Evolutionary conservation across 371 early-diverging fungal genomes (phyloP).

Genomic region (Rhizopus arrhizus): DNA sequence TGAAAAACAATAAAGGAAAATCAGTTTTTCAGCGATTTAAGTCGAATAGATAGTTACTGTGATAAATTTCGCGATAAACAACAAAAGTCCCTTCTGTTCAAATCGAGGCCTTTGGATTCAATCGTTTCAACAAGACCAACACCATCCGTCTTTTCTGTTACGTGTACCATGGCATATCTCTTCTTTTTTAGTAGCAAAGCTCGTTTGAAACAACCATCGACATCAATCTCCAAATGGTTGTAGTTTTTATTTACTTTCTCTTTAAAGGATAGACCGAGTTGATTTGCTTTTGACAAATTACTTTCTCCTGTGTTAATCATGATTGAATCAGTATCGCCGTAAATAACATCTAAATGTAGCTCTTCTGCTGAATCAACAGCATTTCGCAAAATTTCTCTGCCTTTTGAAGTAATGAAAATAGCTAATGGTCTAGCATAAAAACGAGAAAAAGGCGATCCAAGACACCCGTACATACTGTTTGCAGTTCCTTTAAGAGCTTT

Average conservation of each 20-base stretch:
- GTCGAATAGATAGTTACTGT: conserved; percentile 41
- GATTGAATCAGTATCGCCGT: conserved; percentile 99
- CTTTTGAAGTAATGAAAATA: conserved; percentile 96
- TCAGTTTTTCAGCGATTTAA: background rate
- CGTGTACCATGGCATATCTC: conserved; percentile 95
- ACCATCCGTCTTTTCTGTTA: conserved; percentile 49
- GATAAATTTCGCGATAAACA: conserved; percentile 82
- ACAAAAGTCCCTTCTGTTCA: conserved; percentile 97
- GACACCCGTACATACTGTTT: conserved; percentile 99
- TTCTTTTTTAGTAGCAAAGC: conserved; percentile 99
- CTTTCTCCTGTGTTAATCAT: conserved; percentile 97
- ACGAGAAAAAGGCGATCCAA: conserved; percentile 94
- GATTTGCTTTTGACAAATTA: conserved; percentile 75
- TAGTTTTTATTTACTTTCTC: conserved; percentile 91
- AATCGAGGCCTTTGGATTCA: conserved; percentile 96
- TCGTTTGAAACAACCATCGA: conserved; percentile 95
- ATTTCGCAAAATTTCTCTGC: conserved; percentile 96
- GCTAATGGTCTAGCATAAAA: conserved; percentile 99
- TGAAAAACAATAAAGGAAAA: background rate
- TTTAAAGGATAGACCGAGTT: conserved; percentile 83
- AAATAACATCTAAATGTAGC: conserved; percentile 91
- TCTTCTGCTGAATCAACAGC: conserved; percentile 89
- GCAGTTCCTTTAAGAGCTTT: conserved; percentile 98
- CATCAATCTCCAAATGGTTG: conserved; percentile 94
- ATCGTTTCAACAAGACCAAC: conserved; percentile 45